Conservation (phyloP, 805 yeast genomes). For the Candida fluviatilis region DNA sequence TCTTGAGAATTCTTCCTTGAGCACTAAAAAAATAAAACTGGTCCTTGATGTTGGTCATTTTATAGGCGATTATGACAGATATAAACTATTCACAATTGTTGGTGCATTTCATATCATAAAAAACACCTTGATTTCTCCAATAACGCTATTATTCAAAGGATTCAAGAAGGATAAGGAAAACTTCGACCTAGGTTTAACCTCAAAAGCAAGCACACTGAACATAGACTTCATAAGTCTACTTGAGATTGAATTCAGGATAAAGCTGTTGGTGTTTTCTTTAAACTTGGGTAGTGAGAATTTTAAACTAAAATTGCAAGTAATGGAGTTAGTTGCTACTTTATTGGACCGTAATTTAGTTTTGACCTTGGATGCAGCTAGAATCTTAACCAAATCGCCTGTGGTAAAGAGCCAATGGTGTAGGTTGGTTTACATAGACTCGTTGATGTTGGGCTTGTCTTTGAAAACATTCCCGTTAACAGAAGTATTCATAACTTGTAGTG, state of each 20-base stretch:
- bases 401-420: conserved; percentile 46
- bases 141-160: conserved; percentile 18
- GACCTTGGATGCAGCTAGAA: conserved; percentile 27
- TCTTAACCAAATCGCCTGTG: conserved; percentile 52
- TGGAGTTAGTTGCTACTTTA: conserved; percentile 3
- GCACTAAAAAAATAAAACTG: conserved; percentile 11
- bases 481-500: background rate
- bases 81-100: conserved; percentile 25
- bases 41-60: conserved; percentile 14
- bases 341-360: conserved; percentile 8
- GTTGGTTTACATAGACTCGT: conserved; percentile 37
- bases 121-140: conserved; percentile 27
- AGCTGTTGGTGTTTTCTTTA: conserved; percentile 20
- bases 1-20: conserved; percentile 9
- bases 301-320: conserved; percentile 43
- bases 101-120: conserved; percentile 30
- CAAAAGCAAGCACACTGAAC: background rate
- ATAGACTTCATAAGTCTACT: conserved; percentile 1
- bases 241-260: conserved; percentile 11
- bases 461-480: background rate
- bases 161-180: conserved; percentile 18
- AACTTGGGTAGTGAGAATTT: conserved; percentile 46
- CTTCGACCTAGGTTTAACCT: conserved; percentile 4
- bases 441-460: conserved; percentile 10
- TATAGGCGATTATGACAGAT: conserved; percentile 21